phyloP scores from a whole-genome alignment of 2,329 filamentous ascomycete species.

The Aspergillus carbonarius region DNA sequence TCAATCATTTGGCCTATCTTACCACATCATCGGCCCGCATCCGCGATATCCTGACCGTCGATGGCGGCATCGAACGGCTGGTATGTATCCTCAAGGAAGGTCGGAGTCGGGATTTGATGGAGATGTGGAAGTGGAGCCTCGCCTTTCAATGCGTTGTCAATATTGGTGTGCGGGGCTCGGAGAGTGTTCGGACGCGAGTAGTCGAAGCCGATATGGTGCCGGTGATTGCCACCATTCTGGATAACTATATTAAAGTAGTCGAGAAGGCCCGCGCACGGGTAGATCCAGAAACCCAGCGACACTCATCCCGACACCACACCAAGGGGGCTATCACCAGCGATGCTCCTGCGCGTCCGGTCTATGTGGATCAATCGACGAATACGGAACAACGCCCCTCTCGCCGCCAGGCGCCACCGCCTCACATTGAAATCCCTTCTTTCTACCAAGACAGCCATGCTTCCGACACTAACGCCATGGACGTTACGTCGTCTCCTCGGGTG shows the following conservation, averaged over 20 bases:
- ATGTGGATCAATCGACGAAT: constrained; percentile 54
- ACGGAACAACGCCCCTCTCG: constrained; percentile 61
- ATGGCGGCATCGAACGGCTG: constrained; percentile 94
- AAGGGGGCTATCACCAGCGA: constrained; percentile 32
- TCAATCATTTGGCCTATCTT: constrained; percentile 97
- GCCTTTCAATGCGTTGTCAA: constrained; percentile 99
- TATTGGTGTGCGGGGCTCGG: constrained; percentile 93
- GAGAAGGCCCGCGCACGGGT: constrained; percentile 86
- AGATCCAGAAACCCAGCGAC: constrained; percentile 70
- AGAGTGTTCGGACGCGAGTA: constrained; percentile 88
- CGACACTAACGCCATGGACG: constrained; percentile 57
- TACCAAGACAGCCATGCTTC: constrained; percentile 48
- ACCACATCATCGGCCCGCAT: constrained; percentile 97
- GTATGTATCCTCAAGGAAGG: constrained; percentile 98
- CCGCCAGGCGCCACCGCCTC: constrained; percentile 78
- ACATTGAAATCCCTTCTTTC: constrained; percentile 71
- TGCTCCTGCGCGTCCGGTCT: constrained; percentile 31
- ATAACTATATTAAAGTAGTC: constrained; percentile 97
- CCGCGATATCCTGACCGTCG: constrained; percentile 94
- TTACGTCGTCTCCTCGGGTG: constrained; percentile 62
- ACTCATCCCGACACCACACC: constrained; percentile 32
- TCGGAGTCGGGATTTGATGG: constrained; percentile 97
- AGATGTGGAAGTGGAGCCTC: constrained; percentile 99
- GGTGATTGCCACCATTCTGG: constrained; percentile 94
- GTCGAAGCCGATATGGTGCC: constrained; percentile 99